phyloP scores from a whole-genome alignment of 768 basidiomycete species.

The Collybia sordida region DNA sequence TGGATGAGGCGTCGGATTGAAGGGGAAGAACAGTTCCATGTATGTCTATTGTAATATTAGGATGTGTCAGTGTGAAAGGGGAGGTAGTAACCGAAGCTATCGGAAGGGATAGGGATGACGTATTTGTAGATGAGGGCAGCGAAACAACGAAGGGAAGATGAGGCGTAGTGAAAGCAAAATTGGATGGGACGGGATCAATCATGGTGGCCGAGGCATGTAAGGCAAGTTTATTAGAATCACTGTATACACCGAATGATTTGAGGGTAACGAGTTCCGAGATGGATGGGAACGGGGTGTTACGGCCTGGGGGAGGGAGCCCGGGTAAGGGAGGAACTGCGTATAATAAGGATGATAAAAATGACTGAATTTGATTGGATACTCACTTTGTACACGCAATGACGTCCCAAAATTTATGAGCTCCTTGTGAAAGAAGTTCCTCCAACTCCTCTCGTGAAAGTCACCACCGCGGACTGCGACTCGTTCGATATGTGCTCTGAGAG shows the following conservation, averaged over 20 bases:
- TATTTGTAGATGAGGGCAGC: constrained; percentile 33
- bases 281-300: constrained; percentile 48
- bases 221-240: constrained; percentile 29
- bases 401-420: constrained; percentile 45
- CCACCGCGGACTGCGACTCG: constrained; percentile 55
- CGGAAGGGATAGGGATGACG: constrained; percentile 28
- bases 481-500: constrained; percentile 41
- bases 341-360: constrained; percentile 5
- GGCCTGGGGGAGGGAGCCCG: constrained; percentile 62
- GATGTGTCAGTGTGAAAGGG: constrained; percentile 62
- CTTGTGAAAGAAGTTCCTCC: constrained; percentile 43
- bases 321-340: constrained; percentile 61
- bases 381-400: constrained; percentile 53
- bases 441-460: constrained; percentile 35
- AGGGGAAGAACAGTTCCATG: constrained; percentile 60
- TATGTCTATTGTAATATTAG: constrained; percentile 63
- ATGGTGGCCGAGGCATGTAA: constrained; percentile 56
- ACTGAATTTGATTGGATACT: constrained; percentile 21
- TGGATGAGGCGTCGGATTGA: constrained; percentile 29
- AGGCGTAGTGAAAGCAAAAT: constrained; percentile 51
- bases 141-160: constrained; percentile 63
- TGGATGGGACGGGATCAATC: constrained; percentile 54
- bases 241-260: constrained; percentile 48
- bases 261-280: constrained; percentile 61
- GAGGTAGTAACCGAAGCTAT: constrained; percentile 55